Conservation (phyloP, 495 filamentous ascomycete genomes). For the Hypoxylon perforatum region DNA sequence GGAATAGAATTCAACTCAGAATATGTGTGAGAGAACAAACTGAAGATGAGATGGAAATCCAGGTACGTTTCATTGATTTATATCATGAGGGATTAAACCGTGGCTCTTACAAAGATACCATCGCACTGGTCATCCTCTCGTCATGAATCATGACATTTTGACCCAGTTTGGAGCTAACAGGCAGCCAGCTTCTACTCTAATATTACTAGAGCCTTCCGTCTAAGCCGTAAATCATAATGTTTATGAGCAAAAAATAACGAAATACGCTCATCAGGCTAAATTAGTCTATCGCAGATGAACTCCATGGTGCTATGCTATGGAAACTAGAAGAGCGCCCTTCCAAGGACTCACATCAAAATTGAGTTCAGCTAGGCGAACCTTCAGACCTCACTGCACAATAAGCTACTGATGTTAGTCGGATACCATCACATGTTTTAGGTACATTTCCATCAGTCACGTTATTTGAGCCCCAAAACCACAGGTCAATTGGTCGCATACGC, state of each 20-base stretch:
- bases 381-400: background rate
- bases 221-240: slow-evolving; percentile 15
- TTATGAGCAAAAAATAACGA: background rate
- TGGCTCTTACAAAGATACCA: no score
- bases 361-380: background rate
- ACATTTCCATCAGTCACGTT: background rate
- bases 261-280: slow-evolving; percentile 10
- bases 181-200: background rate
- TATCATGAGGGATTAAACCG: no score
- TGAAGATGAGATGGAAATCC: background rate
- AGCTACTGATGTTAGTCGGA: background rate
- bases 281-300: background rate
- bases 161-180: background rate
- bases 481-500: no score
- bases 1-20: background rate
- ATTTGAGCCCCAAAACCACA: background rate
- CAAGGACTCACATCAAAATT: background rate
- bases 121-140: background rate
- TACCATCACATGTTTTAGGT: background rate
- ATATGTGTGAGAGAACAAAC: no score
- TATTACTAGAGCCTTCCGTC: background rate
- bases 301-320: no score
- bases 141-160: background rate
- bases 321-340: background rate
- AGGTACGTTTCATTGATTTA: background rate